Percentiles rank a stretch among this genome's conserved stretches.
These are phyloP conservation scores for Nemania serpens DNA, from an alignment of 2,329 filamentous ascomycete species.

Conservation along the genomic window DNA sequence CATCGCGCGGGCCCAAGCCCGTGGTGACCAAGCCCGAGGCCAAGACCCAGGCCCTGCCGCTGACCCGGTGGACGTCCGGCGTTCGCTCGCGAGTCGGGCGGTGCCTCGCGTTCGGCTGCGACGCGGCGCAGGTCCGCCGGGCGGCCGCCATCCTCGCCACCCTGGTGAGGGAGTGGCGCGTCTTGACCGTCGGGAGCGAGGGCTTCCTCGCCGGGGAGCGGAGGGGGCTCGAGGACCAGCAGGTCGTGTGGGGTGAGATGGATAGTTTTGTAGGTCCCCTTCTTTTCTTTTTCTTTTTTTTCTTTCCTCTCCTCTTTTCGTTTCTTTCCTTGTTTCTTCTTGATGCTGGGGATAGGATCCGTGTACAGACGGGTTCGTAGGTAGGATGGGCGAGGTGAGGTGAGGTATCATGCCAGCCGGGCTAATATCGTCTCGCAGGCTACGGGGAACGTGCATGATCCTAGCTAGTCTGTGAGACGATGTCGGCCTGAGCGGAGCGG, in stretches of 20 bases:
- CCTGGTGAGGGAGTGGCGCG: constrained; percentile 68
- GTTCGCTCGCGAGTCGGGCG: constrained; percentile 70
- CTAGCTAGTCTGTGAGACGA: constrained; percentile 3
- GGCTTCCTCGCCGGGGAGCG: constrained; percentile 35
- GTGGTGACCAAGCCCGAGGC: neutral
- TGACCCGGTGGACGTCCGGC: constrained; percentile 67
- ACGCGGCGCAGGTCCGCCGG: constrained; percentile 58
- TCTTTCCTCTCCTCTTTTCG: neutral
- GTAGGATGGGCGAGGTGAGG: neutral
- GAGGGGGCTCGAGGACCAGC: constrained; percentile 34
- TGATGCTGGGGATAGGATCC: neutral
- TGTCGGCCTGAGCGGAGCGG: neutral
- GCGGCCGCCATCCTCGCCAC: constrained; percentile 64
- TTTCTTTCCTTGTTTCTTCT: constrained; percentile 1
- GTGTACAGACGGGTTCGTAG: neutral
- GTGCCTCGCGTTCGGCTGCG: constrained; percentile 75
- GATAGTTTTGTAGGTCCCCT: constrained; percentile 54
- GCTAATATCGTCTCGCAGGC: constrained; percentile 15
- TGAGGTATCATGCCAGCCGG: neutral
- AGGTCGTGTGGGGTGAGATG: constrained; percentile 68
- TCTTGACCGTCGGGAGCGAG: constrained; percentile 41
- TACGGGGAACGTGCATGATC: neutral
- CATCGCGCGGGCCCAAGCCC: neutral
- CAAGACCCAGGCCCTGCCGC: constrained; percentile 45
- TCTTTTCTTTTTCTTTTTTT: neutral